Conservation (phyloP, 176 grass and related monocot genomes). For the Oryza brachyantha region DNA sequence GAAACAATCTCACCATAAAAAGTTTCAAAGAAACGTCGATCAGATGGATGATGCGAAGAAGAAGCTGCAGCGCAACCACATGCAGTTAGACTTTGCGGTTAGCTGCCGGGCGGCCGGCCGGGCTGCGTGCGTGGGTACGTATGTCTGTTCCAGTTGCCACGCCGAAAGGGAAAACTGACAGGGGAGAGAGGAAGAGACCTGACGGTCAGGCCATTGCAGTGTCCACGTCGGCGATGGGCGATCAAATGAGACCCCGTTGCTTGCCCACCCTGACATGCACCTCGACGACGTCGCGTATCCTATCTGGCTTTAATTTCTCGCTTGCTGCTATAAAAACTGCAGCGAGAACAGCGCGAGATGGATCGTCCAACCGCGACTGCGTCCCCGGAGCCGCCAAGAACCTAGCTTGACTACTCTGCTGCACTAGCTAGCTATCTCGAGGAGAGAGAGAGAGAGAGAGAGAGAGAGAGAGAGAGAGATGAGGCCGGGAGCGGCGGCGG, state of each 20-base stretch:
- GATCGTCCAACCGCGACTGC: no score
- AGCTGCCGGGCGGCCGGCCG: neutral
- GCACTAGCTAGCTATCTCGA: neutral
- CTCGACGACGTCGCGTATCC: no score
- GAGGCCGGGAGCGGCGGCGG: neutral
- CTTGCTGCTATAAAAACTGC: neutral
- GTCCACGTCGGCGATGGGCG: neutral
- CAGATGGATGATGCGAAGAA: neutral
- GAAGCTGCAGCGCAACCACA: neutral
- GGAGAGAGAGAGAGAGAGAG: neutral
- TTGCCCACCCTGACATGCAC: slow-evolving; percentile 27
- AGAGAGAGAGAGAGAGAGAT: neutral
- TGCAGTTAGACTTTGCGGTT: neutral
- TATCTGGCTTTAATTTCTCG: no score
- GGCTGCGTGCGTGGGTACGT: no score
- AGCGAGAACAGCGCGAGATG: neutral
- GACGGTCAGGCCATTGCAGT: slow-evolving; percentile 10
- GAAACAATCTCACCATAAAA: no score
- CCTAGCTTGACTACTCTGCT: neutral
- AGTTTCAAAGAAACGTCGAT: no score
- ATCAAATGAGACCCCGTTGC: neutral
- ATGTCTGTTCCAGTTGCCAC: neutral
- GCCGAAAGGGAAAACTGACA: neutral
- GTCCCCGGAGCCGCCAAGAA: no score
- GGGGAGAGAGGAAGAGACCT: neutral